A percentile compares a stretch with the other conserved stretches of the same genome.
phyloP scores from a whole-genome alignment of 2,329 filamentous ascomycete species.

The Monascus ruber region DNA sequence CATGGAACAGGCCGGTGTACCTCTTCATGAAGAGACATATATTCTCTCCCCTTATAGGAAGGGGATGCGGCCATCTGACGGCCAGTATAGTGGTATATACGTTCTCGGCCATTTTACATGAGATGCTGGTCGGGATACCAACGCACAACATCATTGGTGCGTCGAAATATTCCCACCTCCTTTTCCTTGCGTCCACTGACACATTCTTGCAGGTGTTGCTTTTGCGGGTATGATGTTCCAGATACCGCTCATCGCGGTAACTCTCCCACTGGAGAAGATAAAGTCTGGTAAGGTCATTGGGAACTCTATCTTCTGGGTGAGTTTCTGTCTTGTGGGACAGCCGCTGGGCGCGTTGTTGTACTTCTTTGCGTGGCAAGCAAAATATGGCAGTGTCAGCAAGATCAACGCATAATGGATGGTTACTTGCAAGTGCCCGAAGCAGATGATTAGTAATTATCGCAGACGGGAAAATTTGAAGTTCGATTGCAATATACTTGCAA shows the following conservation, averaged over 20 bases:
- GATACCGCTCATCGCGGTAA: conserved; percentile 74
- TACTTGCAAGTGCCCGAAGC: too few relatives aligned
- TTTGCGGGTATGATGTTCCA: conserved; percentile 92
- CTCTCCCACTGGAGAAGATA: conserved; percentile 67
- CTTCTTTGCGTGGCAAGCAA: conserved; percentile 97
- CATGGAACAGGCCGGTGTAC: conserved; percentile 96
- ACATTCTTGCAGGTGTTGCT: conserved; percentile 56
- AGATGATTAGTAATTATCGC: too few relatives aligned
- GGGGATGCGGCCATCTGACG: conserved; percentile 60
- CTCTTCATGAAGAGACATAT: conserved; percentile 94
- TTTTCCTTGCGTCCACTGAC: not conserved
- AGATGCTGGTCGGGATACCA: conserved; percentile 83
- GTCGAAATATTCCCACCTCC: conserved; percentile 15
- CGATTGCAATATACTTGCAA: too few relatives aligned
- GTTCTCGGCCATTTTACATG: conserved; percentile 79
- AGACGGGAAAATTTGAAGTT: too few relatives aligned
- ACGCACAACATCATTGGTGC: conserved; percentile 84
- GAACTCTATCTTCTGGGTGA: conserved; percentile 93
- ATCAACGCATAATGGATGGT: conserved; percentile 6
- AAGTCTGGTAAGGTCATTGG: conserved; percentile 69
- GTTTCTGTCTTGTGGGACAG: conserved; percentile 90
- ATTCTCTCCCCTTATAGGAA: conserved; percentile 73
- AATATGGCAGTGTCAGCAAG: conserved; percentile 71
- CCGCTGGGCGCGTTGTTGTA: conserved; percentile 86
- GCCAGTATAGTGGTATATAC: conserved; percentile 78